Percentiles rank a stretch among this genome's conserved stretches.
Evolutionary conservation across 225 moss, liverwort and hornwort genomes (phyloP).

Genomic region (Lunularia cruciata): DNA sequence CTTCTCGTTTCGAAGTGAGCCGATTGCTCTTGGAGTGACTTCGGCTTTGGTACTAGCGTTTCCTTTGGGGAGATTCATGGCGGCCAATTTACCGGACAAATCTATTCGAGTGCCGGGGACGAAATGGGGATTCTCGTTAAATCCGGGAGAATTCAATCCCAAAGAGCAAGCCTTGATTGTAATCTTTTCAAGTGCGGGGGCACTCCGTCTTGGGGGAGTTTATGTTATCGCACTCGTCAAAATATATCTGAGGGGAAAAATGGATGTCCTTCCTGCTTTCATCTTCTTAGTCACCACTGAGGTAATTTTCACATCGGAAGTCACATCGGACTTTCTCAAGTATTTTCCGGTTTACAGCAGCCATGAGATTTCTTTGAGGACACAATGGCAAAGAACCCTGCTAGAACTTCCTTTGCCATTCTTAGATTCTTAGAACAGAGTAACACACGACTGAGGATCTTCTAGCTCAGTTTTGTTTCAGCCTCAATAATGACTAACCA

Average conservation of each 20-base stretch:
- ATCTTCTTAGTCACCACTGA: slow-evolving; percentile 5
- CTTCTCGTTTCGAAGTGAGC: slow-evolving; percentile 28
- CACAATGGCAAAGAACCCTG: no score
- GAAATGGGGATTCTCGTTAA: slow-evolving; percentile 17
- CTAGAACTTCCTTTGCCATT: no score
- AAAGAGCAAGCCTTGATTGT: slow-evolving; percentile 45
- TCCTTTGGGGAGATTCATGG: slow-evolving; percentile 37
- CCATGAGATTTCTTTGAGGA: no score
- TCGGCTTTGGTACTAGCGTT: slow-evolving; percentile 18
- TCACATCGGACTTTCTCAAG: neutral
- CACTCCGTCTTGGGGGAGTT: slow-evolving; percentile 5
- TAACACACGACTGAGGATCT: no score
- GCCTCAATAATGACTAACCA: no score
- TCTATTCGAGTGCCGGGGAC: neutral
- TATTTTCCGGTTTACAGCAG: no score
- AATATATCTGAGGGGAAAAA: slow-evolving; percentile 19
- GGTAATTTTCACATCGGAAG: slow-evolving; percentile 19
- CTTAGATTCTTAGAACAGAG: no score
- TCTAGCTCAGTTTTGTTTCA: no score
- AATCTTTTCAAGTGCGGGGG: slow-evolving; percentile 36
- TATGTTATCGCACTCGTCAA: slow-evolving; percentile 29
- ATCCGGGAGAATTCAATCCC: slow-evolving; percentile 37
- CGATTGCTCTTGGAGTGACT: slow-evolving; percentile 13
- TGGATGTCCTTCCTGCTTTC: slow-evolving; percentile 14
- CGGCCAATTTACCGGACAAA: slow-evolving; percentile 23